These are phyloP conservation scores for Xylaria sp. DNA, from an alignment of 2,329 filamentous ascomycete species.

Conservation along the genomic window DNA sequence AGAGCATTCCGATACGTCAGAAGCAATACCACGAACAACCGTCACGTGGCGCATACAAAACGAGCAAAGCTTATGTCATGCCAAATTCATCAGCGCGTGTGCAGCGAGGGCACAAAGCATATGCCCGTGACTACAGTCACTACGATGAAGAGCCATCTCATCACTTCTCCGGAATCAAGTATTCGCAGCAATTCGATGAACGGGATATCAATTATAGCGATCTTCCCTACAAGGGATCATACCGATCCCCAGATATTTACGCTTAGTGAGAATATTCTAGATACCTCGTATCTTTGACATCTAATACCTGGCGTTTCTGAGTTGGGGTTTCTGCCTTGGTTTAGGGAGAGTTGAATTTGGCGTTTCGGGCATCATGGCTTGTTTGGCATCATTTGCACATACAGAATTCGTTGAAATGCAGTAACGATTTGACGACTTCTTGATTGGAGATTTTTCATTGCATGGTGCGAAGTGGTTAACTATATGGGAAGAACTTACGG, in stretches of 20 bases:
- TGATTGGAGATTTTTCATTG: conserved; percentile 10
- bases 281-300: conserved; percentile 25
- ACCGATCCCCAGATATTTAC: conserved; percentile 26
- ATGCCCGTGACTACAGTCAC: conserved; percentile 30
- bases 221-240: conserved; percentile 33
- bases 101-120: conserved; percentile 33
- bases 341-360: conserved; percentile 34
- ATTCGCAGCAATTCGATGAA: conserved; percentile 28
- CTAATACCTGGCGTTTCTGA: conserved; percentile 37
- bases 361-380: conserved; percentile 38
- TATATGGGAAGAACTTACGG: conserved; percentile 6
- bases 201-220: conserved; percentile 35
- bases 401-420: conserved; percentile 43
- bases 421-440: conserved; percentile 48
- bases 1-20: conserved; percentile 34
- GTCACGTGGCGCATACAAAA: conserved; percentile 34
- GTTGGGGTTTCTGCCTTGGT: conserved; percentile 21
- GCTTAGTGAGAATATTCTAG: conserved; percentile 20
- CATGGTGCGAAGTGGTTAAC: conserved; percentile 20
- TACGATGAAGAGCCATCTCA: conserved; percentile 38
- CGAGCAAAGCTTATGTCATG: conserved; percentile 27
- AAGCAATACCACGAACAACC: conserved; percentile 37
- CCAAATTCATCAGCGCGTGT: conserved; percentile 43
- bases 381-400: conserved; percentile 37
- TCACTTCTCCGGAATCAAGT: conserved; percentile 41